A percentile compares a stretch with the other conserved stretches of the same genome.
Conservation (phyloP, 1,284 basidiomycete species). For the Calocybe gambosa region DNA sequence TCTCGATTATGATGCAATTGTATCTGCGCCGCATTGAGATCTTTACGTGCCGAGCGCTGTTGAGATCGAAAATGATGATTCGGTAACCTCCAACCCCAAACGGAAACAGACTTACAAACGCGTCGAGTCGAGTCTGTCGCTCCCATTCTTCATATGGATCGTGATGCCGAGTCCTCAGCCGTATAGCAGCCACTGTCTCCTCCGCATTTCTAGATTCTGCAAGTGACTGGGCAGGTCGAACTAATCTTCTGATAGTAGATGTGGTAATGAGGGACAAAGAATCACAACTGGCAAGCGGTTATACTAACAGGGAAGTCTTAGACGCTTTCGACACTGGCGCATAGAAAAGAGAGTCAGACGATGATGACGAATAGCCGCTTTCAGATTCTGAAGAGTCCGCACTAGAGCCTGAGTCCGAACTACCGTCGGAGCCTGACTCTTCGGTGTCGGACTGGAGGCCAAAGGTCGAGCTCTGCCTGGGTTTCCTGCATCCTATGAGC, state of each 20-base stretch:
- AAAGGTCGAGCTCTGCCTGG: slow-evolving; percentile 43
- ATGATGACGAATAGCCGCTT: slow-evolving; percentile 26
- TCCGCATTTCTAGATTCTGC: slow-evolving; percentile 51
- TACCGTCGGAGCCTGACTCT: slow-evolving; percentile 33
- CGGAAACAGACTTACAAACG: slow-evolving; percentile 47
- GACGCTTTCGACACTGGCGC: slow-evolving; percentile 37
- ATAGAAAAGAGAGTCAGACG: slow-evolving; percentile 34
- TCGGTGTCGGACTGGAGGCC: slow-evolving; percentile 50
- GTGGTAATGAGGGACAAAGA: not conserved
- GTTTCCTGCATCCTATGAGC: slow-evolving; percentile 19
- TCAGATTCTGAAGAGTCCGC: slow-evolving; percentile 27
- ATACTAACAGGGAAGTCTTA: slow-evolving; percentile 25
- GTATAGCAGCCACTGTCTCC: slow-evolving; percentile 65
- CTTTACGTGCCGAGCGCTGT: slow-evolving; percentile 55
- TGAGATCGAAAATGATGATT: not conserved
- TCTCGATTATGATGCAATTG: slow-evolving; percentile 34
- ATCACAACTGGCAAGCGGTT: not conserved
- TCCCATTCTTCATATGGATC: slow-evolving; percentile 81
- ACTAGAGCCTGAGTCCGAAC: slow-evolving; percentile 35
- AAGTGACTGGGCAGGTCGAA: slow-evolving; percentile 24
- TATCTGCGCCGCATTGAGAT: slow-evolving; percentile 35
- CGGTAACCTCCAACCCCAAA: slow-evolving; percentile 1
- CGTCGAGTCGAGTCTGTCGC: slow-evolving; percentile 57
- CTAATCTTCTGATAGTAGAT: slow-evolving; percentile 18
- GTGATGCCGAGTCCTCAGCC: slow-evolving; percentile 55